Base-by-base conservation (phyloP, 1,284 basidiomycete genomes). In the Cystobasidium slooffiae region DNA sequence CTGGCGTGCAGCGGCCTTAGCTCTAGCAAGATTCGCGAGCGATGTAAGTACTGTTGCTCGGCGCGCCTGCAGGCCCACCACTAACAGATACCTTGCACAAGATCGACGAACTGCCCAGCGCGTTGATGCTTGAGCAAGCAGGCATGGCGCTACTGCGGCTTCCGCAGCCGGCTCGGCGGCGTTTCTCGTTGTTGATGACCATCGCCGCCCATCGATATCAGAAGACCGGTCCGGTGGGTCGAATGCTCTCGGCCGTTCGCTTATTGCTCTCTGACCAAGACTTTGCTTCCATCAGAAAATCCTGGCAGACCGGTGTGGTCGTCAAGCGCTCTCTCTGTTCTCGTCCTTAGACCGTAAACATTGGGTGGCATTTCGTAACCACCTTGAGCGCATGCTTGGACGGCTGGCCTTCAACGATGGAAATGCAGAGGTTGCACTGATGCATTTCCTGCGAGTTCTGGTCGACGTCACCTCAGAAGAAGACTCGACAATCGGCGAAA, bases 121-220 rank as follows among this genome's bases (percentile, higher is more conserved):
- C 85, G 0, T 81, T 87, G 10, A 78, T 87, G 70, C 80, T 87
- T 6, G 86, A 87, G 76, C 84, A 86, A 77, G 85, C 86, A 0
- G 86, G 85, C 0, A 61, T 82, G 0, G 80, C 83, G 0, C 83
- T 85, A 69, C 75, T 85, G 9, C 81, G 52, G 16, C 44, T 62
- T 12, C 4, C 22, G 3, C 47, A 24, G 10, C 65, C 59, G 39
- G 61, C 72, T 49, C 39, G 55, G 12, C 31, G 75, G 20, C 66
- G 68, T 10, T 84, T 82, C 51, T 85, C 85, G 0, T 80, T 85
- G 51, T 83, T 85, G 64, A 80, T 86, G 67, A 81, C 84, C 46
- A 81, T 85, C 78, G 86, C 86, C 0, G 85, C 85, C 0, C 80
- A 83, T 56, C 79, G 84, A 49, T 87, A 86, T 75, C 84, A 86